Percentiles rank a stretch among this genome's conserved stretches.
Evolutionary conservation across 768 basidiomycete species (phyloP).

Genomic region (Lactifluus piperatus): DNA sequence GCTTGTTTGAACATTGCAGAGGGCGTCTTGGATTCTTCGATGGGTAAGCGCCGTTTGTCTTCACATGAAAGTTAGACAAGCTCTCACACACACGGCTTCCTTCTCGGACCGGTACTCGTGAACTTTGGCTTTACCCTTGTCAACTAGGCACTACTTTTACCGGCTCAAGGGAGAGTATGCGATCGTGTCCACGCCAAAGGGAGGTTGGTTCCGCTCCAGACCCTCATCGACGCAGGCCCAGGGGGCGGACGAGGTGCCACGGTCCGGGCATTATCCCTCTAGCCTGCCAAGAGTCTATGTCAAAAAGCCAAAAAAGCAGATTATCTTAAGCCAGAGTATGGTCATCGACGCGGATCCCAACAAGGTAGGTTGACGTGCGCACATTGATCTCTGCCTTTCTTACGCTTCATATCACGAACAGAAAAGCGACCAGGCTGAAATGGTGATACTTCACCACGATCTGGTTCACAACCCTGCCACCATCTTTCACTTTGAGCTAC

Average conservation of each 20-base stretch:
- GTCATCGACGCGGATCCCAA: conserved; percentile 78
- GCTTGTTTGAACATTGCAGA: conserved; percentile 78
- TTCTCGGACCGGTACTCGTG: not conserved
- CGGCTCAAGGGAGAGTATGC: conserved; percentile 71
- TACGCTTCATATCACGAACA: conserved; percentile 26
- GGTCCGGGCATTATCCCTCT: conserved; percentile 28
- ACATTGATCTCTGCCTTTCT: not conserved
- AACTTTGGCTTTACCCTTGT: not conserved
- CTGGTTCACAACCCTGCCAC: conserved; percentile 92
- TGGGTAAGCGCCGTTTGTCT: conserved; percentile 43
- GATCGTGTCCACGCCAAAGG: conserved; percentile 55
- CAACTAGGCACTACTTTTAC: conserved; percentile 77
- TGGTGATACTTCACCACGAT: conserved; percentile 85
- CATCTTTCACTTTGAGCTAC: conserved; percentile 93
- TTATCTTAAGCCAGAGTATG: conserved; percentile 83
- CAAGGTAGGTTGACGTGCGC: conserved; percentile 38
- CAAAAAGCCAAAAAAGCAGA: conserved; percentile 45
- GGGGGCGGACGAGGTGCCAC: not conserved
- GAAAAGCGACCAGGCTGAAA: conserved; percentile 83
- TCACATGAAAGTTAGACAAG: not conserved
- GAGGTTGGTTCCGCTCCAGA: conserved; percentile 55
- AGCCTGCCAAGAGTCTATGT: conserved; percentile 30
- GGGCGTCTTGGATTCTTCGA: conserved; percentile 79
- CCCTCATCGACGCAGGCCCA: conserved; percentile 27
- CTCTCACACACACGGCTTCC: not conserved